A percentile compares a stretch with the other conserved stretches of the same genome.
These are phyloP conservation scores for Phytopythium chamaehyphon DNA, from an alignment of 352 stramenopile genomes.

Conservation along the genomic window DNA sequence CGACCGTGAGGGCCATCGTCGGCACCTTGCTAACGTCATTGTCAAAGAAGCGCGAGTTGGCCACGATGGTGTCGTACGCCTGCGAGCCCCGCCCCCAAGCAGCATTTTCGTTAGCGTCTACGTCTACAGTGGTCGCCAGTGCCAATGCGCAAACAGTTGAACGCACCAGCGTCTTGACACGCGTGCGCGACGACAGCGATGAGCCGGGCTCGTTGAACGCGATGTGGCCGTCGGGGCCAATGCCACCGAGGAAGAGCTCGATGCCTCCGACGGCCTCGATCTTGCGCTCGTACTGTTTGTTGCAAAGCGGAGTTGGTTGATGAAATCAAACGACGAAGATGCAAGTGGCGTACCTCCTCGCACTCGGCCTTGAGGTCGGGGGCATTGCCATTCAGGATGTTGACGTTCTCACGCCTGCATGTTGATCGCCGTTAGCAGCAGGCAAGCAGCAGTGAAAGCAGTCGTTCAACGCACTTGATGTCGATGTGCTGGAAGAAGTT, in stretches of 20 bases:
- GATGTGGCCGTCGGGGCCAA: slow-evolving; percentile 91
- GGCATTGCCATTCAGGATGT: slow-evolving; percentile 87
- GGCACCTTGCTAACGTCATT: slow-evolving; percentile 78
- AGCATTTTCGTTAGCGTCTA: not conserved
- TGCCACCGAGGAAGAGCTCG: slow-evolving; percentile 90
- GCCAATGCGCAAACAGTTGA: not conserved
- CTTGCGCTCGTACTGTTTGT: slow-evolving; percentile 68
- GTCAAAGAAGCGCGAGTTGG: slow-evolving; percentile 87
- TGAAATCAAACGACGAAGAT: not conserved
- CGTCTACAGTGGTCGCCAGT: not conserved
- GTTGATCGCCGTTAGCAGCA: too few relatives aligned
- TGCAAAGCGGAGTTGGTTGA: too few relatives aligned
- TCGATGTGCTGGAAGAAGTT: slow-evolving; percentile 89
- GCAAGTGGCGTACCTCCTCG: slow-evolving; percentile 25
- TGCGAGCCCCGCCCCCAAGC: slow-evolving; percentile 9
- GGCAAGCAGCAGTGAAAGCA: too few relatives aligned
- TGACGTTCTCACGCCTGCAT: slow-evolving; percentile 70
- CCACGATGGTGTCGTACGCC: slow-evolving; percentile 88
- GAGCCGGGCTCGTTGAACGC: slow-evolving; percentile 91
- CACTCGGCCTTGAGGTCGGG: slow-evolving; percentile 73
- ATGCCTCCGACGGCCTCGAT: slow-evolving; percentile 85
- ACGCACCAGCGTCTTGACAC: slow-evolving; percentile 80
- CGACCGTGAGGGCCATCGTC: slow-evolving; percentile 89
- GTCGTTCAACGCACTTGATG: slow-evolving; percentile 72
- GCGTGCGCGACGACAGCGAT: slow-evolving; percentile 73